These are phyloP conservation scores for Penicillium sp. DNA, from an alignment of 2,329 filamentous ascomycete species.

Conservation along the genomic window DNA sequence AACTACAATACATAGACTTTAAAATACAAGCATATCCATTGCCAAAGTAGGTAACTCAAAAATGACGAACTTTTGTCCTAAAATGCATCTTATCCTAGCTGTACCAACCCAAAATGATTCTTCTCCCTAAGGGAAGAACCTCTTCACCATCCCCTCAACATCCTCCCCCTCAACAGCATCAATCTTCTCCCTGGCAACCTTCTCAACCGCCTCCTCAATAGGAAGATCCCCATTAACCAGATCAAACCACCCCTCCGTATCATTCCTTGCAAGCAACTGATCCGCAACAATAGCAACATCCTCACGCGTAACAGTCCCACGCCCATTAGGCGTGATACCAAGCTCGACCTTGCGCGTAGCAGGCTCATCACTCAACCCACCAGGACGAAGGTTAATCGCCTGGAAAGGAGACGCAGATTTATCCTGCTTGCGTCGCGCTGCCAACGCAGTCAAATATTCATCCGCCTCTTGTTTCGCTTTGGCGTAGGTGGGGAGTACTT, in stretches of 20 bases:
- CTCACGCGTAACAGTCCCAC: slow-evolving; percentile 45
- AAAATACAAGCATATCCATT: not conserved
- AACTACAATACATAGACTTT: slow-evolving; percentile 1
- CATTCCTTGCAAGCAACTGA: slow-evolving; percentile 46
- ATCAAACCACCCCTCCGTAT: slow-evolving; percentile 52
- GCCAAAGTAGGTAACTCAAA: not conserved
- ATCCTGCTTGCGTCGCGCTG: slow-evolving; percentile 32
- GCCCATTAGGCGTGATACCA: slow-evolving; percentile 44
- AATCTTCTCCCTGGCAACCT: slow-evolving; percentile 42
- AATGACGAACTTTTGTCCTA: not conserved
- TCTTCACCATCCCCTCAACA: slow-evolving; percentile 42
- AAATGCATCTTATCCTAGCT: not conserved
- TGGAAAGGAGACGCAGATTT: slow-evolving; percentile 34
- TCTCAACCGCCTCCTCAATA: slow-evolving; percentile 46
- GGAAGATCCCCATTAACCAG: slow-evolving; percentile 49
- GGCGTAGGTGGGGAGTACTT: slow-evolving; percentile 50
- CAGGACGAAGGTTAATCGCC: slow-evolving; percentile 51
- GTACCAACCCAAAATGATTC: not conserved
- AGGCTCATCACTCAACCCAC: slow-evolving; percentile 46
- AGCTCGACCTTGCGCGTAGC: slow-evolving; percentile 46
- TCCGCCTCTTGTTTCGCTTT: slow-evolving; percentile 55
- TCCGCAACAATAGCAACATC: slow-evolving; percentile 52
- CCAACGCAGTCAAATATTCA: slow-evolving; percentile 50
- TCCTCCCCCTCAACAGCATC: slow-evolving; percentile 51
- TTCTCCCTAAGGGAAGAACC: slow-evolving; percentile 24